Evolutionary conservation across 768 basidiomycete species (phyloP).

Genomic region (Antrodiella citrinella): DNA sequence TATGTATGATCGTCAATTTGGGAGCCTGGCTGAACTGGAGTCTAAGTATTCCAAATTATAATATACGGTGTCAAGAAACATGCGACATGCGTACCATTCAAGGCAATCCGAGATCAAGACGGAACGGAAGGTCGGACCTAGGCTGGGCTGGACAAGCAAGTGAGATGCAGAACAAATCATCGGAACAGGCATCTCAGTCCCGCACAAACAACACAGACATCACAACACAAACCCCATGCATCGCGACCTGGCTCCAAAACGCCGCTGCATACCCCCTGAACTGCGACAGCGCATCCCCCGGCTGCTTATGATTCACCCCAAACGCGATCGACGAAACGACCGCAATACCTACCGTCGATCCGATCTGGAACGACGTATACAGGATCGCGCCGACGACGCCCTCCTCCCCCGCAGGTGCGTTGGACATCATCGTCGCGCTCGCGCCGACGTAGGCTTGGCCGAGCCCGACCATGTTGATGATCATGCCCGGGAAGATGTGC

Average conservation of each 20-base stretch:
- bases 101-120: too few relatives aligned
- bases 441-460: slow-evolving; percentile 1
- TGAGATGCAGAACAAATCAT: background rate
- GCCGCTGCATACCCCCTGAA: slow-evolving; percentile 4
- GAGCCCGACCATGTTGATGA: slow-evolving; percentile 2
- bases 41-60: too few relatives aligned
- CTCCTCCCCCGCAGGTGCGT: slow-evolving; percentile 3
- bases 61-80: too few relatives aligned
- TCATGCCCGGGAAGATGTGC: slow-evolving; percentile 8
- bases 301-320: slow-evolving; percentile 2
- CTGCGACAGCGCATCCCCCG: background rate
- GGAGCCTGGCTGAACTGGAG: too few relatives aligned
- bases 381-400: slow-evolving; percentile 5
- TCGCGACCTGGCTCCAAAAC: slow-evolving; percentile 6
- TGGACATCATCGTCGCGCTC: slow-evolving; percentile 1
- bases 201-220: slow-evolving; percentile 4
- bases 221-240: slow-evolving; percentile 4
- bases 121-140: too few relatives aligned
- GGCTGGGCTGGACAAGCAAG: too few relatives aligned
- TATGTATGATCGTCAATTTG: too few relatives aligned
- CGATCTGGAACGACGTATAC: slow-evolving; percentile 6
- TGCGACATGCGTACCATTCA: too few relatives aligned
- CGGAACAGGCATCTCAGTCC: background rate
- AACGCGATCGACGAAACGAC: slow-evolving; percentile 2
- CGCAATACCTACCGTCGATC: slow-evolving; percentile 4